Base-by-base conservation (phyloP, 352 stramenopile species). In the Globisporangium cystogenes region DNA sequence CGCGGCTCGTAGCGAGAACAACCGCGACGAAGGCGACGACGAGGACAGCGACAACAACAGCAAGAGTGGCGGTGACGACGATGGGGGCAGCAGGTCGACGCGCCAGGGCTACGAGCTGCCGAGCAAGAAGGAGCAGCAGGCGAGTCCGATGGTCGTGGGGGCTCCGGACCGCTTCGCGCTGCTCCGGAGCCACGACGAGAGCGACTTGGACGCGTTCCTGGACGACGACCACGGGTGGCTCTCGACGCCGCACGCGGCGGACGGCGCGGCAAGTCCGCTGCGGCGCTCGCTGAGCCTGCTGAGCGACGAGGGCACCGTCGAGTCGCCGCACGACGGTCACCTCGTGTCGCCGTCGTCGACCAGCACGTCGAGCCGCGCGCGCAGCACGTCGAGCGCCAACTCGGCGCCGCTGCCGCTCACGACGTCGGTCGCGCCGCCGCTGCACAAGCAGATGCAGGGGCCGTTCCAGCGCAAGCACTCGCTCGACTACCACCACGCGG, bases 291-390 rank as follows among this genome's bases (percentile, higher is more conserved):
- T 69, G 18, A 61, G 70, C 53, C 80, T 67, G 27, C 26, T 74
- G 11, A 72, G 61, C 36, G 72, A 77, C 40, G 59, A 67, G 4
- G 70, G 68, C 11, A 63, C 53, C 8, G 55, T 82, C 4, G 65
- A 74, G 35, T 67, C 68, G 6, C 68, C 69, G 4, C 74, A 71
- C 24, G 71, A 74, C 31, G 71, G 64, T 27, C 64, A 73, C 15
- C 59, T 90, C 24, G 62, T 90, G 11, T 90, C 79, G 12, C 79
- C 79, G 23, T 86, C 76, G 18, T 83, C 72, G 1, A 74, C 64
- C 15, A 86, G 76, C 40, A 72, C 66, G 14, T 74, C 62, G 56
- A 87, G 74, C 56, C 54, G 70, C 4, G 57, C 51, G 7, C 42
- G 39, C 15, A 82, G 58, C 16, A 58, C 65, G 11, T 57, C 40